Percentiles rank a stretch among this genome's conserved stretches.
Conservation (phyloP, 2,329 filamentous ascomycete genomes). For the Aspergillus sojae region DNA sequence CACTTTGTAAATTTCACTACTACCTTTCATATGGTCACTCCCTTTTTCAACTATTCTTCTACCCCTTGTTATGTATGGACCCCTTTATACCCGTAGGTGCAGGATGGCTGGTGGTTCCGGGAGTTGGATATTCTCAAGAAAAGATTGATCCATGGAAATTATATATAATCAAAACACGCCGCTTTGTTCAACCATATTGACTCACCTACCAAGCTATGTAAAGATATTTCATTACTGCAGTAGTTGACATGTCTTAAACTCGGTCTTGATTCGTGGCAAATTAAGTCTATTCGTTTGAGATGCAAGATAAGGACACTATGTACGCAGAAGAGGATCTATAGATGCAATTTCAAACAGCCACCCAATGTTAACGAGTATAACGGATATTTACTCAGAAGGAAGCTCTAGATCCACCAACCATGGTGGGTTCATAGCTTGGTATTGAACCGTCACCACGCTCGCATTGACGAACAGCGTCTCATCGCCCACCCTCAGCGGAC, state of each 20-base stretch:
- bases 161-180: constrained; percentile 3
- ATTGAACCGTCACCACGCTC: constrained; percentile 55
- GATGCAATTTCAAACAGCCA: background rate
- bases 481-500: constrained; percentile 45
- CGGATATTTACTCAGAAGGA: constrained; percentile 21
- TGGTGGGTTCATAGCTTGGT: constrained; percentile 54
- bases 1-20: constrained; percentile 6
- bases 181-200: background rate
- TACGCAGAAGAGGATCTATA: background rate
- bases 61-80: constrained; percentile 11
- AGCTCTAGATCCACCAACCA: constrained; percentile 61
- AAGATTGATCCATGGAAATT: background rate
- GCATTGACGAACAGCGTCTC: constrained; percentile 63
- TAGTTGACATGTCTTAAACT: background rate
- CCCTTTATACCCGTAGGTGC: constrained; percentile 14
- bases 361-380: too few relatives aligned
- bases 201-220: background rate
- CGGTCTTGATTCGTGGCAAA: background rate
- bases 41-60: constrained; percentile 2
- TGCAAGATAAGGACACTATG: background rate
- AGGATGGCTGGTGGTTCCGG: constrained; percentile 6
- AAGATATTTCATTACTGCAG: background rate
- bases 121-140: constrained; percentile 1
- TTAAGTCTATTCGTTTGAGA: background rate
- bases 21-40: constrained; percentile 3